A percentile compares a stretch with the other conserved stretches of the same genome.
Conservation (phyloP, 305 asterid species). For the Fraxinus paxiana region DNA sequence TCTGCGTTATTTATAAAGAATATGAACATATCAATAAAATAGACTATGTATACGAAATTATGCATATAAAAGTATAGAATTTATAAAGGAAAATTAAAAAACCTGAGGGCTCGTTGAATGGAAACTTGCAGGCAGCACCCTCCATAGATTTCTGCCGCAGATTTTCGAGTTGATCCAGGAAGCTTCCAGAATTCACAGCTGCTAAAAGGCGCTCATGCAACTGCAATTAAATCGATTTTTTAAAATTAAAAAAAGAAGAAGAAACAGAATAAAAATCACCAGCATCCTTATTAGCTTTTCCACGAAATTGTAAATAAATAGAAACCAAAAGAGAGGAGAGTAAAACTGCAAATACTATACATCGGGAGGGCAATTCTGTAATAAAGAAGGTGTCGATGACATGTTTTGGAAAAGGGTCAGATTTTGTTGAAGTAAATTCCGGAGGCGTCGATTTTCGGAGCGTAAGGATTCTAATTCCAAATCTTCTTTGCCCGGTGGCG, state of each 20-base stretch:
- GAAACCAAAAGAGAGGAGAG: background rate
- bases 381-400: conserved; percentile 42
- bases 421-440: conserved; percentile 57
- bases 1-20: background rate
- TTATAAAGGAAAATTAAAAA: background rate
- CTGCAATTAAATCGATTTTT: conserved; percentile 33
- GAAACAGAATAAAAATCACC: background rate
- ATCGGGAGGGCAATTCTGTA: conserved; percentile 64
- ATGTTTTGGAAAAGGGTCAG: conserved; percentile 57
- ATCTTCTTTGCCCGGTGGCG: conserved; percentile 27
- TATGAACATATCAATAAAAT: background rate
- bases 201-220: conserved; percentile 62
- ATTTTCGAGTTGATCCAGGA: conserved; percentile 55
- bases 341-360: conserved; percentile 29
- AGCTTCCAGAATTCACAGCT: conserved; percentile 51
- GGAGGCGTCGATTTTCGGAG: conserved; percentile 68
- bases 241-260: background rate
- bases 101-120: conserved; percentile 72
- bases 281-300: background rate
- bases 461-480: conserved; percentile 42
- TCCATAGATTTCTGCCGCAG: conserved; percentile 30
- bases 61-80: background rate
- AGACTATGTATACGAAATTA: background rate
- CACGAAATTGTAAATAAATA: background rate
- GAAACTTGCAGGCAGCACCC: conserved; percentile 41